A percentile compares a stretch with the other conserved stretches of the same genome.
Evolutionary conservation across 345 rosid species (phyloP).

Genomic region (Bruguiera parviflora): DNA sequence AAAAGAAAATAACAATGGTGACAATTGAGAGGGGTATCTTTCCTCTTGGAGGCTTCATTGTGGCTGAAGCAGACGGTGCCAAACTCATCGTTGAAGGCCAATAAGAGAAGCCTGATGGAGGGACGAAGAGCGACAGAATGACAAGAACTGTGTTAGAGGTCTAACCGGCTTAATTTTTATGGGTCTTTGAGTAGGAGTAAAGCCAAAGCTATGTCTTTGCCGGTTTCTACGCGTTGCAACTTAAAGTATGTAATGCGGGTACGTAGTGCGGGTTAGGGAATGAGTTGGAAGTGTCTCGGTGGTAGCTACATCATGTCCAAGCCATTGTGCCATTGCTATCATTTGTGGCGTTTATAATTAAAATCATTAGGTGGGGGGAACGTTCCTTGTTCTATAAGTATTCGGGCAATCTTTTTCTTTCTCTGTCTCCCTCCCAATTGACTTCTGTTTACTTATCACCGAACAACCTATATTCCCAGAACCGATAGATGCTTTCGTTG

Average conservation of each 20-base stretch:
- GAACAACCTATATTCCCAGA: not conserved
- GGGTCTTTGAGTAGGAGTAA: constrained; percentile 68
- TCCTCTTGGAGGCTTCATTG: constrained; percentile 42
- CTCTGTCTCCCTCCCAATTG: not conserved
- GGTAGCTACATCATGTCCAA: constrained; percentile 7
- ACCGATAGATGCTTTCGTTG: not conserved
- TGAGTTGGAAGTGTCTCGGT: constrained; percentile 29
- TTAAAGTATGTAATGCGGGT: constrained; percentile 15
- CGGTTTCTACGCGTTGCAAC: not conserved
- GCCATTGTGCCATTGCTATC: constrained; percentile 17
- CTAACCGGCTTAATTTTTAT: constrained; percentile 7
- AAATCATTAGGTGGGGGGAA: constrained; percentile 11
- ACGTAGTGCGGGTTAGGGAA: constrained; percentile 26
- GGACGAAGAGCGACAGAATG: constrained; percentile 31
- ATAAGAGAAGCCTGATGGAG: not conserved
- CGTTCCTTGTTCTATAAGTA: constrained; percentile 3
- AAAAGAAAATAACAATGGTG: constrained; percentile 38
- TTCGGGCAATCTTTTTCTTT: not conserved
- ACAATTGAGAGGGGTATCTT: constrained; percentile 59
- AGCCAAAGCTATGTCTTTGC: constrained; percentile 47
- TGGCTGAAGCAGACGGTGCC: constrained; percentile 23
- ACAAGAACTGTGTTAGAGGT: constrained; percentile 14
- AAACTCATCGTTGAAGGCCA: constrained; percentile 37
- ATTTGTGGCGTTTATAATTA: not conserved
- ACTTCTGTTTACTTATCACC: not conserved